Percentiles rank a stretch among this genome's conserved stretches.
These are phyloP conservation scores for Senecio squalidus DNA, from an alignment of 140 eudicot genomes.

Conservation along the genomic window DNA sequence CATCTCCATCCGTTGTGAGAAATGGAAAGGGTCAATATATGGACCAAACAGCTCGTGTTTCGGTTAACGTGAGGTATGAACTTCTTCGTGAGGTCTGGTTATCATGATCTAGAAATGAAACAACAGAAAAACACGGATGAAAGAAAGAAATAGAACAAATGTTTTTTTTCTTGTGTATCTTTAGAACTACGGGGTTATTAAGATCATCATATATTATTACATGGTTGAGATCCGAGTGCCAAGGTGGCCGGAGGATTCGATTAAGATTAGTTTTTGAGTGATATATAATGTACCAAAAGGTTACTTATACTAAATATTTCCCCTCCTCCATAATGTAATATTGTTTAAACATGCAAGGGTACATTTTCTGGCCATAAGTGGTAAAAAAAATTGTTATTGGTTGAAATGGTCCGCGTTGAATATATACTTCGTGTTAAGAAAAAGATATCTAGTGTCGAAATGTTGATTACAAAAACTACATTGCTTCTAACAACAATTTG, in stretches of 20 bases:
- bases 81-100: conserved; percentile 97
- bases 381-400: neutral
- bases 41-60: conserved; percentile 21
- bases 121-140: neutral
- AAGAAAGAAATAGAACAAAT: neutral
- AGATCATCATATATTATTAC: neutral
- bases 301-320: neutral
- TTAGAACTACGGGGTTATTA: conserved; percentile 6
- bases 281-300: conserved; percentile 14
- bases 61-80: conserved; percentile 61
- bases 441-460: too few species aligned
- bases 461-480: too few species aligned
- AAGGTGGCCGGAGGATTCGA: neutral
- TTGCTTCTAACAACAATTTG: too few species aligned
- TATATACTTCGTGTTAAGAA: too few species aligned
- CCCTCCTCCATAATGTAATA: neutral
- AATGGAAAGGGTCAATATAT: conserved; percentile 24
- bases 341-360: neutral
- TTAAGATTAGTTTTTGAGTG: neutral
- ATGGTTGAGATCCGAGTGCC: neutral
- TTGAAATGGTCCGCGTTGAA: too few species aligned
- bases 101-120: conserved; percentile 17
- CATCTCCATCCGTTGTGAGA: conserved; percentile 30
- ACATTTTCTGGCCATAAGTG: neutral
- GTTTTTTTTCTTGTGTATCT: conserved; percentile 1